A percentile compares a stretch with the other conserved stretches of the same genome.
phyloP scores from a whole-genome alignment of 202 grass and related monocot species.

The Hordeum pubiflorum region DNA sequence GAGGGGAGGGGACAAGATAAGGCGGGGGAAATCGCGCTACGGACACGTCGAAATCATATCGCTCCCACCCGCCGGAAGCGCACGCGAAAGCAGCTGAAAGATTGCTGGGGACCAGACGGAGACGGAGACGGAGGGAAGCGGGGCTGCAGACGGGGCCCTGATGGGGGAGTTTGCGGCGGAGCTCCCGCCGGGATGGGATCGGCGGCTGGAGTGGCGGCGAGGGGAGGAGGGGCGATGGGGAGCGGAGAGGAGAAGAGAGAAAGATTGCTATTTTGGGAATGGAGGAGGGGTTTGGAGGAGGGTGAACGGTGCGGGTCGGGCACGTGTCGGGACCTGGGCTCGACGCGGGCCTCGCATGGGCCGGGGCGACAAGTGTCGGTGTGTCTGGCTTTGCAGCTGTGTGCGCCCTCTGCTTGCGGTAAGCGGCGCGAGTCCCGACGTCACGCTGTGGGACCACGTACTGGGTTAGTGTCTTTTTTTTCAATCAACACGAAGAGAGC shows the following conservation, averaged over 20 bases:
- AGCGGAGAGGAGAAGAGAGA: no score
- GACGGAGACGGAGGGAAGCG: no score
- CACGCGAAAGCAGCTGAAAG: not conserved
- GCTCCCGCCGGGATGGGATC: not conserved
- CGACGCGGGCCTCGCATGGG: not conserved
- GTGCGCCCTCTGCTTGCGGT: no score
- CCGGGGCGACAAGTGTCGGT: not conserved
- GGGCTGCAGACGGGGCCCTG: not conserved
- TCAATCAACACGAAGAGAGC: no score
- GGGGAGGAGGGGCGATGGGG: not conserved
- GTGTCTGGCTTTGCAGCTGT: not conserved
- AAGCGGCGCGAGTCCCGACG: no score
- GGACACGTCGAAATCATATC: constrained; percentile 2
- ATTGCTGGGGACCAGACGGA: constrained; percentile 5
- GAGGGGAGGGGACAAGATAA: constrained; percentile 9
- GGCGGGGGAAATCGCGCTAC: not conserved
- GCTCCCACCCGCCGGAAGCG: not conserved
- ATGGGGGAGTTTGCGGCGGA: not conserved
- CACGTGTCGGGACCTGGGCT: constrained; percentile 1
- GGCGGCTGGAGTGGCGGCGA: not conserved
- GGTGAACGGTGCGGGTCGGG: not conserved
- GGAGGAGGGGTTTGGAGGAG: not conserved
- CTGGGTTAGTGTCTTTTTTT: no score
- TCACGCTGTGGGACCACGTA: no score
- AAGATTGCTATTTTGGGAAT: constrained; percentile 7